phyloP scores from a whole-genome alignment of 2,329 filamentous ascomycete species.

The Beauveria sp. region DNA sequence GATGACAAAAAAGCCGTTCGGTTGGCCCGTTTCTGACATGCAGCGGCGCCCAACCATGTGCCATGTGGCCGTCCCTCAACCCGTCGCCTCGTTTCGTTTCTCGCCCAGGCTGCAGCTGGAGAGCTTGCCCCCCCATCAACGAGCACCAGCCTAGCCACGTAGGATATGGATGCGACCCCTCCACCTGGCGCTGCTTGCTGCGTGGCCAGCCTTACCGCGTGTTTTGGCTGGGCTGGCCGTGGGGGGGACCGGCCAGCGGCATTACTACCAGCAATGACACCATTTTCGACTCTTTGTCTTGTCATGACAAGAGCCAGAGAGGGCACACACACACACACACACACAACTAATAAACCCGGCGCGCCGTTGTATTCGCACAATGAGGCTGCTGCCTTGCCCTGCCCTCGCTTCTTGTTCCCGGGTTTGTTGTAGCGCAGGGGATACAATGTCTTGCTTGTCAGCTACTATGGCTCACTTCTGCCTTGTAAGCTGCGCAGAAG shows the following conservation, averaged over 20 bases:
- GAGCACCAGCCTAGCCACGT: neutral
- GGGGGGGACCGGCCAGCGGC: neutral
- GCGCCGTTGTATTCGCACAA: no score
- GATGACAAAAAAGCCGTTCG: neutral
- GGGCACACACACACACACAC: no score
- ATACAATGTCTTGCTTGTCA: no score
- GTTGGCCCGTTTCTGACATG: neutral
- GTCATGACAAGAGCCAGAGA: no score
- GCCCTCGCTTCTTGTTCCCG: no score
- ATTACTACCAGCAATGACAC: neutral
- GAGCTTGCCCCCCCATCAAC: neutral
- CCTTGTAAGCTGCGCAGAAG: no score
- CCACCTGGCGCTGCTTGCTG: neutral
- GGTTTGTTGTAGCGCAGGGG: no score
- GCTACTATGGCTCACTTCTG: no score
- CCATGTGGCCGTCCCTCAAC: neutral
- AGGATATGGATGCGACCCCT: neutral
- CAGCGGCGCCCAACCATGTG: conserved; percentile 1
- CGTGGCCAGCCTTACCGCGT: conserved; percentile 3
- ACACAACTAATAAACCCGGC: no score
- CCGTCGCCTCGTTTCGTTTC: neutral
- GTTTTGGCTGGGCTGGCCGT: neutral
- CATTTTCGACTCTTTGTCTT: neutral
- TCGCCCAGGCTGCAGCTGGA: neutral
- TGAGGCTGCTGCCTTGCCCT: no score